Conservation (phyloP, 805 yeast genomes). For the Cyberlindnera galapagoensis region DNA sequence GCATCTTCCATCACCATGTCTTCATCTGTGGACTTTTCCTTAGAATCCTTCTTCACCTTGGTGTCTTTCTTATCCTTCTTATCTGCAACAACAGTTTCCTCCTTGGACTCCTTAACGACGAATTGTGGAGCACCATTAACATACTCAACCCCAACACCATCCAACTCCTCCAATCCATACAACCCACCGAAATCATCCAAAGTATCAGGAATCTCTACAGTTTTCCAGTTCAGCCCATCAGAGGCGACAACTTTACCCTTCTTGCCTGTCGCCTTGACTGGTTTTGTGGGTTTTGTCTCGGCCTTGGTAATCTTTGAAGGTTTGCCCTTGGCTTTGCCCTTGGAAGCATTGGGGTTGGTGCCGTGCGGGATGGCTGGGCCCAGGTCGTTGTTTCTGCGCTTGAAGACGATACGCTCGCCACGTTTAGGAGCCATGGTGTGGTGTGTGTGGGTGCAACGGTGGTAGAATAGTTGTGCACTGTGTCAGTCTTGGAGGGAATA, state of each 20-base stretch:
- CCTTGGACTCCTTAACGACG: slow-evolving; percentile 30
- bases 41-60: slow-evolving; percentile 14
- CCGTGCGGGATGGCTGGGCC: too few species aligned
- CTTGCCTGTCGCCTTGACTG: slow-evolving; percentile 3
- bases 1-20: slow-evolving; percentile 4
- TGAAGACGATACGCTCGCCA: too few species aligned
- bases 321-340: too few species aligned
- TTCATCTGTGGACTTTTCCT: slow-evolving; percentile 9
- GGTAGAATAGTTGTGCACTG: too few species aligned
- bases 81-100: slow-evolving; percentile 20
- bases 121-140: slow-evolving; percentile 64
- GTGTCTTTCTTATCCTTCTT: slow-evolving; percentile 17
- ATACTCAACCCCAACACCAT: slow-evolving; percentile 80
- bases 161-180: slow-evolving; percentile 89
- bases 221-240: slow-evolving; percentile 63
- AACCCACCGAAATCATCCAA: slow-evolving; percentile 86
- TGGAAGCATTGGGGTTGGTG: too few species aligned
- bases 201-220: slow-evolving; percentile 77
- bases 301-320: slow-evolving; percentile 3
- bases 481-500: too few species aligned
- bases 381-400: too few species aligned
- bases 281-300: slow-evolving; percentile 3
- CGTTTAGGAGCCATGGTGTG: too few species aligned
- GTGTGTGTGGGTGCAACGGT: too few species aligned
- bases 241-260: slow-evolving; percentile 33